phyloP scores from a whole-genome alignment of 2,329 filamentous ascomycete species.

The Sporothrix mexicana region DNA sequence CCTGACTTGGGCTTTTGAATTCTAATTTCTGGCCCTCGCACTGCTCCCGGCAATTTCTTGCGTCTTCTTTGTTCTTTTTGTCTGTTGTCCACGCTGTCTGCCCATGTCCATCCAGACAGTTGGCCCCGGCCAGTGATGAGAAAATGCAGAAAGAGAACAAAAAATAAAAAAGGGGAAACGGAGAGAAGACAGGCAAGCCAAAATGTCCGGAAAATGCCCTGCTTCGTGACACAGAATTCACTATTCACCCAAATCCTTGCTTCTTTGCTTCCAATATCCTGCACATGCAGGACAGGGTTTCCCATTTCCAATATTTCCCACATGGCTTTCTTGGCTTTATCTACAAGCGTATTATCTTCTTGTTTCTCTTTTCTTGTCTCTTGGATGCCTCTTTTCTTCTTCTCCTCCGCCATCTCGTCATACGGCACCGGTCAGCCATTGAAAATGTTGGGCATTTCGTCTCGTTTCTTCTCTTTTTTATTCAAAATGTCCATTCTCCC shows the following conservation, averaged over 20 bases:
- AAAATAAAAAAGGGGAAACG: neutral
- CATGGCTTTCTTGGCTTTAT: constrained; percentile 5
- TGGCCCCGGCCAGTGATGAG: neutral
- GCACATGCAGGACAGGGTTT: neutral
- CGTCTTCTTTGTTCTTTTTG: neutral
- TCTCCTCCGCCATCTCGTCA: neutral
- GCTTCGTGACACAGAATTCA: neutral
- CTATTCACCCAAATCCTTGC: neutral
- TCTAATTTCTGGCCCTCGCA: neutral
- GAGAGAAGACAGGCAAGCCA: neutral
- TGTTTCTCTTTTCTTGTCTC: neutral
- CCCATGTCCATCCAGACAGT: neutral
- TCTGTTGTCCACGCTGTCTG: neutral
- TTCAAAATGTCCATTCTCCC: neutral
- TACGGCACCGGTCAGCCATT: constrained; percentile 2
- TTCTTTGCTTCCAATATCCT: constrained; percentile 1
- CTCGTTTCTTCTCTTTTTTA: neutral
- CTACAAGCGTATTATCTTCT: neutral
- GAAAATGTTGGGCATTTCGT: constrained; percentile 9
- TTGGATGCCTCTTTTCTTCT: neutral
- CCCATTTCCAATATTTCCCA: neutral
- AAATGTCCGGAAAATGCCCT: neutral
- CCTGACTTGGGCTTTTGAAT: too few relatives aligned
- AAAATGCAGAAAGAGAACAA: neutral
- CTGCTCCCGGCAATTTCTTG: neutral